A percentile compares a stretch with the other conserved stretches of the same genome.
These are phyloP conservation scores for Aphanomyces astaci DNA, from an alignment of 352 stramenopile genomes.

Conservation along the genomic window DNA sequence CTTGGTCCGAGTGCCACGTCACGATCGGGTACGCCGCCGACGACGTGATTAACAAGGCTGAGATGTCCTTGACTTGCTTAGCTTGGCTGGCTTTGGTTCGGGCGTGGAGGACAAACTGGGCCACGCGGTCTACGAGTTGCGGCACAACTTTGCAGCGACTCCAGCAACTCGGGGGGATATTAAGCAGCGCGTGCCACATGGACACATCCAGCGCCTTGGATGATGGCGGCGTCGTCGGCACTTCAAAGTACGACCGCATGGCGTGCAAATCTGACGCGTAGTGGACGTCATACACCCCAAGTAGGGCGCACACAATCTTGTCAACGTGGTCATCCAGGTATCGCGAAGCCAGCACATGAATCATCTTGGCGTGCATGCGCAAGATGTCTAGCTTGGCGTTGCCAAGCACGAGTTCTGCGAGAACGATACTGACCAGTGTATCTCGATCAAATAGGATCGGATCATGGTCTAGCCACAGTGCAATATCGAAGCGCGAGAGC, in stretches of 20 bases:
- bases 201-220: constrained; percentile 50
- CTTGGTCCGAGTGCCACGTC: constrained; percentile 41
- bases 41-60: constrained; percentile 14
- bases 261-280: constrained; percentile 26
- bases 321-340: constrained; percentile 74
- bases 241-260: constrained; percentile 14
- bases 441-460: constrained; percentile 77
- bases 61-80: constrained; percentile 18
- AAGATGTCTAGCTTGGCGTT: constrained; percentile 35
- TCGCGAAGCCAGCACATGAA: constrained; percentile 55
- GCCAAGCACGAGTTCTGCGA: constrained; percentile 43
- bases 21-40: constrained; percentile 25
- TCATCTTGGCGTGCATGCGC: constrained; percentile 59
- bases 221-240: constrained; percentile 23
- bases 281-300: constrained; percentile 76
- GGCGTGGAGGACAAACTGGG: not conserved
- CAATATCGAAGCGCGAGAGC: constrained; percentile 69
- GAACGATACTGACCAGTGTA: constrained; percentile 66
- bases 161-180: constrained; percentile 30
- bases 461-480: constrained; percentile 57
- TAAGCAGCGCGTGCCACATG: constrained; percentile 59
- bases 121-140: constrained; percentile 11
- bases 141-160: not conserved
- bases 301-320: constrained; percentile 68
- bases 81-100: constrained; percentile 1